phyloP scores from a whole-genome alignment of 176 grass and related monocot species.

The Rhynchospora pubera region DNA sequence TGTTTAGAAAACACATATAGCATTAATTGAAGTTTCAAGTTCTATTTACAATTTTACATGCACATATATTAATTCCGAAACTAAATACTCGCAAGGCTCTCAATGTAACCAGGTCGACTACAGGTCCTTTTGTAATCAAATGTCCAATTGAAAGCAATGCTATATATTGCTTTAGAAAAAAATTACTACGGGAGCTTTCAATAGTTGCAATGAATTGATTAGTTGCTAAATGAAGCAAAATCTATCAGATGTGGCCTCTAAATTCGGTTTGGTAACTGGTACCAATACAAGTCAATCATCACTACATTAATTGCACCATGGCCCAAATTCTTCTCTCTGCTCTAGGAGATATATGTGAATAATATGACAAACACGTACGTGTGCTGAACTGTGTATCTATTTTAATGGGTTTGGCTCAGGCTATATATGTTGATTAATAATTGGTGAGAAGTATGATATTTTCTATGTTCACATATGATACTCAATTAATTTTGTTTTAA shows the following conservation, averaged over 20 bases:
- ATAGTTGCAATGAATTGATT: constrained; percentile 16
- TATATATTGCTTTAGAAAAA: not conserved
- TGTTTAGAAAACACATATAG: not conserved
- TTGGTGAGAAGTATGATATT: too few relatives aligned
- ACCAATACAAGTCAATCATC: constrained; percentile 11
- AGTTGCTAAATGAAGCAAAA: constrained; percentile 16
- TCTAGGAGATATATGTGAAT: not conserved
- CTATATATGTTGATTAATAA: too few relatives aligned
- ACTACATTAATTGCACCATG: constrained; percentile 5
- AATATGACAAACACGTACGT: not conserved
- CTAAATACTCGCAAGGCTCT: not conserved
- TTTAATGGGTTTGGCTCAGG: too few relatives aligned
- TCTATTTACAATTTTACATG: not conserved
- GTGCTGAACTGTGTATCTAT: not conserved
- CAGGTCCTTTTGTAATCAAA: not conserved
- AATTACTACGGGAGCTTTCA: constrained; percentile 2
- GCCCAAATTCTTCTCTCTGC: not conserved
- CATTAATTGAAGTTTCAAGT: not conserved
- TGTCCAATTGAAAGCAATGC: not conserved
- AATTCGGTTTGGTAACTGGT: constrained; percentile 23
- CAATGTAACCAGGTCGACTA: not conserved
- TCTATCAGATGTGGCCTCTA: not conserved
- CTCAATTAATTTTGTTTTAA: too few relatives aligned
- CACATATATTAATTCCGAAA: not conserved
- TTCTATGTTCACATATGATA: too few relatives aligned